phyloP scores from a whole-genome alignment of 306 rosid species.

The Quercus cerris region DNA sequence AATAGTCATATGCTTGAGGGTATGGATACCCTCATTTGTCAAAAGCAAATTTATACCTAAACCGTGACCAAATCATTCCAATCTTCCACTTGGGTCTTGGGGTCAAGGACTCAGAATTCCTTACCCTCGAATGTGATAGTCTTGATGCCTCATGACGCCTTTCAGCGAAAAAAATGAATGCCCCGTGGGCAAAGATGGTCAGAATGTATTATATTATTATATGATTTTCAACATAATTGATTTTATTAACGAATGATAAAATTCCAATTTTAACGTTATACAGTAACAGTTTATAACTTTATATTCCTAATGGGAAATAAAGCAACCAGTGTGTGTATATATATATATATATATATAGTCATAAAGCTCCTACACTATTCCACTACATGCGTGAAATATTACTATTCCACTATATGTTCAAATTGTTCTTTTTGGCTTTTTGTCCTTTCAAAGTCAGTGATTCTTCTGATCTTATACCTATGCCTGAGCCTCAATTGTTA shows the following conservation, averaged over 20 bases:
- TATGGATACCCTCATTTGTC: too few species aligned
- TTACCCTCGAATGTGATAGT: not conserved
- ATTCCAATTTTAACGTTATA: not conserved
- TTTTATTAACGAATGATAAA: not conserved
- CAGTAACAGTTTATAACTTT: not conserved
- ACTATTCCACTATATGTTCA: too few species aligned
- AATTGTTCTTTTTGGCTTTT: too few species aligned
- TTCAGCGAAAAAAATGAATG: not conserved
- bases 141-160: not conserved
- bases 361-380: too few species aligned
- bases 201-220: not conserved
- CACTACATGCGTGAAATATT: too few species aligned
- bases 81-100: not conserved
- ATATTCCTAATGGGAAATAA: not conserved
- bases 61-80: not conserved
- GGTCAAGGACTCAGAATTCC: not conserved
- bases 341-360: too few species aligned
- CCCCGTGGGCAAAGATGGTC: not conserved
- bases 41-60: not conserved
- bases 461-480: too few species aligned
- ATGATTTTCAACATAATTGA: not conserved
- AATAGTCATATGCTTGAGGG: too few species aligned
- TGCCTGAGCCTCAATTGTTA: too few species aligned
- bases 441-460: too few species aligned
- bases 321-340: not conserved